phyloP scores from a whole-genome alignment of 1,284 basidiomycete species.

The Irpex sp. region DNA sequence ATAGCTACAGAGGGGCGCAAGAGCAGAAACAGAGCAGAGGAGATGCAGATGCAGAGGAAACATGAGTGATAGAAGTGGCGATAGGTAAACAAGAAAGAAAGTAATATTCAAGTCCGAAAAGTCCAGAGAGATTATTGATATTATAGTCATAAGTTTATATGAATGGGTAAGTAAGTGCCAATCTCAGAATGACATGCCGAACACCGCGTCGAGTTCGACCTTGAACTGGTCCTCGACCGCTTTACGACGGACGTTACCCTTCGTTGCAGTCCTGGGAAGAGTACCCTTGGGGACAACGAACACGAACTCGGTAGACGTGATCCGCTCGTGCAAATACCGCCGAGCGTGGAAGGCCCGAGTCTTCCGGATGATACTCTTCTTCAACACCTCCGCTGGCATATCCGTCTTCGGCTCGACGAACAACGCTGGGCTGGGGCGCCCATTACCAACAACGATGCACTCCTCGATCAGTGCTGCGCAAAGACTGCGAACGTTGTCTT shows the following conservation, averaged over 20 bases:
- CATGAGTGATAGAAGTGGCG: too few relatives aligned
- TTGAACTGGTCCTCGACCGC: constrained; percentile 56
- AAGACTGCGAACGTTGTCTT: constrained; percentile 56
- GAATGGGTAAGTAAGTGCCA: background rate
- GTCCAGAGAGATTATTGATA: too few relatives aligned
- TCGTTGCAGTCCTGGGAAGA: constrained; percentile 63
- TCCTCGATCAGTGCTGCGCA: constrained; percentile 51
- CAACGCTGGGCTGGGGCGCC: constrained; percentile 58
- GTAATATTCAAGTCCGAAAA: background rate
- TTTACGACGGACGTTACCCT: constrained; percentile 62
- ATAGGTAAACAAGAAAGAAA: background rate
- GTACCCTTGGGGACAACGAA: constrained; percentile 52
- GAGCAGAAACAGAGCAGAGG: too few relatives aligned
- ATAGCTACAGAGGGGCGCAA: too few relatives aligned
- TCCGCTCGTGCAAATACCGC: constrained; percentile 63
- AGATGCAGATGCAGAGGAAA: too few relatives aligned
- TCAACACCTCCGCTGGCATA: constrained; percentile 38
- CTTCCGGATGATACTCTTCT: constrained; percentile 58
- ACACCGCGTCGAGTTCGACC: constrained; percentile 45
- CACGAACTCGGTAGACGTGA: constrained; percentile 47
- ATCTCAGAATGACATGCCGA: constrained; percentile 9
- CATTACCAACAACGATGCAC: constrained; percentile 61
- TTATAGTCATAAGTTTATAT: too few relatives aligned
- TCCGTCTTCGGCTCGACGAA: constrained; percentile 47
- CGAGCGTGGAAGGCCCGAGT: constrained; percentile 57